phyloP scores from a whole-genome alignment of 768 basidiomycete species.

The Termitomyces sp. region DNA sequence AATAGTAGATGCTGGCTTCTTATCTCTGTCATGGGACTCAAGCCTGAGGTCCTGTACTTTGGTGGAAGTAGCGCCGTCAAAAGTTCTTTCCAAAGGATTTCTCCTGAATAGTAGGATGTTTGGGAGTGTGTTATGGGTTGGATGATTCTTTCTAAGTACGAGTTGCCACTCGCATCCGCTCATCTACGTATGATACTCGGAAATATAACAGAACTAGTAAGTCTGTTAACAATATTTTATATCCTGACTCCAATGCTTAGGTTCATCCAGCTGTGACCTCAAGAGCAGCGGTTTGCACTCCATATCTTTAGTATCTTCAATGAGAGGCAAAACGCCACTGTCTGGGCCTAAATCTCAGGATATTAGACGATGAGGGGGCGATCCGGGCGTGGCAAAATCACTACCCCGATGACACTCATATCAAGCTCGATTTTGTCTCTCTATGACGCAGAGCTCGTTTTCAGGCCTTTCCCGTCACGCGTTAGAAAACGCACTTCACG shows the following conservation, averaged over 20 bases:
- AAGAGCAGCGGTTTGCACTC: neutral
- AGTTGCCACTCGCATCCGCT: too few species aligned
- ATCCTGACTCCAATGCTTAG: too few species aligned
- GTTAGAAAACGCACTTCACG: conserved; percentile 18
- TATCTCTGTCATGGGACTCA: neutral
- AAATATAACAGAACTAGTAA: too few species aligned
- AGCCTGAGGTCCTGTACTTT: neutral
- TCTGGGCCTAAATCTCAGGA: too few species aligned
- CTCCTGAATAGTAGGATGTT: too few species aligned
- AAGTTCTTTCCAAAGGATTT: too few species aligned
- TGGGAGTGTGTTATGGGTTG: too few species aligned
- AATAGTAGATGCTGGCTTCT: neutral
- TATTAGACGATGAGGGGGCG: conserved; percentile 13
- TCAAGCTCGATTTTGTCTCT: conserved; percentile 34
- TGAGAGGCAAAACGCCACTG: neutral
- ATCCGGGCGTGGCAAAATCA: conserved; percentile 27
- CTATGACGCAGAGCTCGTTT: conserved; percentile 28
- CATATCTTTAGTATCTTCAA: neutral
- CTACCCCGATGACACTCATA: conserved; percentile 32
- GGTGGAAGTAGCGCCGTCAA: too few species aligned
- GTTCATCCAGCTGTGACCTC: too few species aligned
- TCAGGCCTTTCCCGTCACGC: conserved; percentile 23
- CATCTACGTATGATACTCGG: too few species aligned
- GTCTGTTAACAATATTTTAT: too few species aligned
- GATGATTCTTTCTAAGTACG: too few species aligned